Conservation (phyloP, 768 basidiomycete genomes). For the Tylopilus felleus region DNA sequence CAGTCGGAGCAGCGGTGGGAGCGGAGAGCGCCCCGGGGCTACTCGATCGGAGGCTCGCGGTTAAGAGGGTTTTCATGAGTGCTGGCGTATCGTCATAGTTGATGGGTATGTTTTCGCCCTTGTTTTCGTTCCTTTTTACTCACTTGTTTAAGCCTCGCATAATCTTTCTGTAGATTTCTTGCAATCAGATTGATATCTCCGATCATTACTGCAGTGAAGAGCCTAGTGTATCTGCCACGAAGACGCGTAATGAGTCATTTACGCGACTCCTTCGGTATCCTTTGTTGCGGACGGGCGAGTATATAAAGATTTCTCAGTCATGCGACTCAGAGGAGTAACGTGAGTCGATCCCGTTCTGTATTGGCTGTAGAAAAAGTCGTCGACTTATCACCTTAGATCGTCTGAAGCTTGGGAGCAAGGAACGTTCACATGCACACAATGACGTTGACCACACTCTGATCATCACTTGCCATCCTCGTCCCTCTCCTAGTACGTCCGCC, state of each 20-base stretch:
- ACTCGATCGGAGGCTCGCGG: conserved; percentile 46
- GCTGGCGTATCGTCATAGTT: background rate
- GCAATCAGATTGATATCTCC: background rate
- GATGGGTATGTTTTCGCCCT: conserved; percentile 2
- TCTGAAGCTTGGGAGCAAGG: no score
- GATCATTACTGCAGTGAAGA: background rate
- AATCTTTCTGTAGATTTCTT: background rate
- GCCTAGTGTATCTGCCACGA: background rate
- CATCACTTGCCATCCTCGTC: no score
- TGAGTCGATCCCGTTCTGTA: no score
- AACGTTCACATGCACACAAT: no score
- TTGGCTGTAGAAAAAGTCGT: no score
- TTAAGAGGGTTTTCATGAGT: conserved; percentile 21
- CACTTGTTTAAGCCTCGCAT: background rate
- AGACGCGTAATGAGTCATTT: no score
- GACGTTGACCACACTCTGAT: no score
- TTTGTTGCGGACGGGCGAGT: background rate
- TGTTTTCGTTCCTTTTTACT: background rate
- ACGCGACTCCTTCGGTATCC: background rate
- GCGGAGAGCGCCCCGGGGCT: conserved; percentile 66
- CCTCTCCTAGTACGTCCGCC: no score
- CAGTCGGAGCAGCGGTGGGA: conserved; percentile 65
- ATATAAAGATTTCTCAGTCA: no score
- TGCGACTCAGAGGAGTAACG: no score
- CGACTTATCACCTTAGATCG: no score